A percentile compares a stretch with the other conserved stretches of the same genome.
Evolutionary conservation across 805 yeast species (phyloP).

Genomic region (Blastobotrys peoriensis): DNA sequence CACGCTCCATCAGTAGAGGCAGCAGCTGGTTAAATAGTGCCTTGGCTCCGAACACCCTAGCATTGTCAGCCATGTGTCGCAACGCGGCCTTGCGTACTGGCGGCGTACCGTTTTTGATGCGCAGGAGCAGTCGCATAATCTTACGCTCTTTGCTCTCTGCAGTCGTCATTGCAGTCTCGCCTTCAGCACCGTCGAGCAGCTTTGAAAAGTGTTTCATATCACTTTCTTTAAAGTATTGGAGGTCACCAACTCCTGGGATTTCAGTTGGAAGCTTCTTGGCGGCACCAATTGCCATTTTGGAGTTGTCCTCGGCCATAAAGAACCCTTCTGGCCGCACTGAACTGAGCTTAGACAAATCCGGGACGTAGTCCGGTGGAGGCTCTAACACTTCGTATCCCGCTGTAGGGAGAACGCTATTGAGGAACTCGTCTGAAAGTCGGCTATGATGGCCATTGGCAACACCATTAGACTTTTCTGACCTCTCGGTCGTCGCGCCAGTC

Average conservation of each 20-base stretch:
- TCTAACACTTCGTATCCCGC: slow-evolving; percentile 41
- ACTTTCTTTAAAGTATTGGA: slow-evolving; percentile 62
- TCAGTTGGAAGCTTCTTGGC: slow-evolving; percentile 41
- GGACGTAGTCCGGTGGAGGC: slow-evolving; percentile 43
- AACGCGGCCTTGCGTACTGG: slow-evolving; percentile 61
- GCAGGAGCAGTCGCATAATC: slow-evolving; percentile 57
- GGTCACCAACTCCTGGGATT: slow-evolving; percentile 58
- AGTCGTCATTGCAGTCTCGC: slow-evolving; percentile 32
- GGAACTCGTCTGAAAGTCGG: slow-evolving; percentile 39
- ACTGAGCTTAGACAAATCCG: slow-evolving; percentile 24
- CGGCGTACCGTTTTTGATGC: slow-evolving; percentile 74
- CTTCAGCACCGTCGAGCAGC: slow-evolving; percentile 34
- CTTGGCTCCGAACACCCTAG: slow-evolving; percentile 62
- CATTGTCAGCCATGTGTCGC: slow-evolving; percentile 57
- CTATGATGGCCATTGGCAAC: not conserved
- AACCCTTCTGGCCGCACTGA: too few relatives aligned
- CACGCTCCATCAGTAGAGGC: slow-evolving; percentile 67
- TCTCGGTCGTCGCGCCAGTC: too few relatives aligned
- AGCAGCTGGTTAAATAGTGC: slow-evolving; percentile 62
- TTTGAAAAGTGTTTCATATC: slow-evolving; percentile 70
- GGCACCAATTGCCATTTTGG: slow-evolving; percentile 25
- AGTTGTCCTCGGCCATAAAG: slow-evolving; percentile 45
- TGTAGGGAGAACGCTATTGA: slow-evolving; percentile 46
- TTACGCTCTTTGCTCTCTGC: slow-evolving; percentile 56
- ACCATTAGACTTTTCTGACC: not conserved